These are phyloP conservation scores for Asterophora lycoperdoides DNA, from an alignment of 768 basidiomycete species.

Conservation along the genomic window DNA sequence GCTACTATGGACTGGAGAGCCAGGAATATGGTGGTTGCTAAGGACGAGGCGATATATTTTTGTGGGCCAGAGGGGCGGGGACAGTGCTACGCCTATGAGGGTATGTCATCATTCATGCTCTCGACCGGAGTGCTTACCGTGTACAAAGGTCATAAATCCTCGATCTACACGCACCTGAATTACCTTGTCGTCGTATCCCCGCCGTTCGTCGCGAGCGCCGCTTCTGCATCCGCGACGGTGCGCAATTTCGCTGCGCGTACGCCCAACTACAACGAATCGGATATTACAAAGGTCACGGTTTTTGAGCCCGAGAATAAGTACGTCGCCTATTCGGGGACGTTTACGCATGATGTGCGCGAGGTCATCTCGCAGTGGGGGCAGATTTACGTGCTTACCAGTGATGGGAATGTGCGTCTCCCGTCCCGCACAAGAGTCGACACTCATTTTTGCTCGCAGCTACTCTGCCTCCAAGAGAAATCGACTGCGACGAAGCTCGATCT, in stretches of 20 bases:
- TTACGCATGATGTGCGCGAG: slow-evolving; percentile 78
- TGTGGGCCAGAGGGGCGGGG: slow-evolving; percentile 80
- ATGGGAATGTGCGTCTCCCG: slow-evolving; percentile 57
- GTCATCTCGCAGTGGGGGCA: slow-evolving; percentile 80
- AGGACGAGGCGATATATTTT: slow-evolving; percentile 89
- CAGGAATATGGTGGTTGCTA: slow-evolving; percentile 77
- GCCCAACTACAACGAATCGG: slow-evolving; percentile 40
- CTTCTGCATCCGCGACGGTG: slow-evolving; percentile 68
- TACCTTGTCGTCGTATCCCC: slow-evolving; percentile 91
- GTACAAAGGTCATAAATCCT: slow-evolving; percentile 62
- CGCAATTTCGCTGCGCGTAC: slow-evolving; percentile 64
- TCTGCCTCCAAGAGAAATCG: slow-evolving; percentile 69
- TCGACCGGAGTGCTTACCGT: slow-evolving; percentile 1
- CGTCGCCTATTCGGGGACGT: slow-evolving; percentile 77
- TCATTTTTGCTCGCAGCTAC: slow-evolving; percentile 39
- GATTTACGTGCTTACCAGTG: slow-evolving; percentile 73
- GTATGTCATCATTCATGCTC: slow-evolving; percentile 30
- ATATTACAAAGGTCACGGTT: slow-evolving; percentile 76
- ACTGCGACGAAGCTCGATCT: slow-evolving; percentile 84
- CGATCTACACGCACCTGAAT: slow-evolving; percentile 71
- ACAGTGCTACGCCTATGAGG: slow-evolving; percentile 89
- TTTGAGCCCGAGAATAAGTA: slow-evolving; percentile 93
- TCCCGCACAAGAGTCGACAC: not conserved
- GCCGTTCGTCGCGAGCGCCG: slow-evolving; percentile 63
- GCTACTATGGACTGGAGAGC: slow-evolving; percentile 72